Evolutionary conservation across 441 rosid genomes (phyloP).

Genomic region (Caryocar brasiliense): DNA sequence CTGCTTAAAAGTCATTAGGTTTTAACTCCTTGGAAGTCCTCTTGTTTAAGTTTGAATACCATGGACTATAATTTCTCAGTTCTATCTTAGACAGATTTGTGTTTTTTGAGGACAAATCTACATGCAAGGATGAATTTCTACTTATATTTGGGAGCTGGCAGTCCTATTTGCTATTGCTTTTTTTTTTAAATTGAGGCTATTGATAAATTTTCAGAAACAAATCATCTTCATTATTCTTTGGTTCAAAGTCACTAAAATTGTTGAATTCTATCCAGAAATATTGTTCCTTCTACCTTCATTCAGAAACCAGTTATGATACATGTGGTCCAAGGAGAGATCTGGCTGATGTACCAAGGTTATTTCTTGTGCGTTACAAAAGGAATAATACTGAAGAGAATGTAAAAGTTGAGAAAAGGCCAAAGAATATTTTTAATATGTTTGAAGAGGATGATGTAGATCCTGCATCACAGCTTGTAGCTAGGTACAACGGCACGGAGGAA

Average conservation of each 20-base stretch:
- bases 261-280: conserved; percentile 51
- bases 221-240: background rate
- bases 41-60: too few species aligned
- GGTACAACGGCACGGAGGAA: conserved; percentile 70
- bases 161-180: too few species aligned
- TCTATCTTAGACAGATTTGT: too few species aligned
- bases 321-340: conserved; percentile 87
- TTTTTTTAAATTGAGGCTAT: too few species aligned
- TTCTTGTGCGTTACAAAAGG: conserved; percentile 79
- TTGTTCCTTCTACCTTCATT: conserved; percentile 80
- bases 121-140: too few species aligned
- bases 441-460: conserved; percentile 57
- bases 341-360: conserved; percentile 64
- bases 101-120: too few species aligned
- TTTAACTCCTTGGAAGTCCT: too few species aligned
- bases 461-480: conserved; percentile 87
- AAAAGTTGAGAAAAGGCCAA: conserved; percentile 37
- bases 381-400: conserved; percentile 47
- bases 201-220: too few species aligned
- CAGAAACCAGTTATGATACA: conserved; percentile 75
- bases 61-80: too few species aligned
- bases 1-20: too few species aligned
- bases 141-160: too few species aligned
- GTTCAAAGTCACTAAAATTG: conserved; percentile 11
- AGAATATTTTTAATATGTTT: conserved; percentile 42